These are phyloP conservation scores for Lactuca saligna DNA, from an alignment of 129 eudicot genomes.

Conservation along the genomic window DNA sequence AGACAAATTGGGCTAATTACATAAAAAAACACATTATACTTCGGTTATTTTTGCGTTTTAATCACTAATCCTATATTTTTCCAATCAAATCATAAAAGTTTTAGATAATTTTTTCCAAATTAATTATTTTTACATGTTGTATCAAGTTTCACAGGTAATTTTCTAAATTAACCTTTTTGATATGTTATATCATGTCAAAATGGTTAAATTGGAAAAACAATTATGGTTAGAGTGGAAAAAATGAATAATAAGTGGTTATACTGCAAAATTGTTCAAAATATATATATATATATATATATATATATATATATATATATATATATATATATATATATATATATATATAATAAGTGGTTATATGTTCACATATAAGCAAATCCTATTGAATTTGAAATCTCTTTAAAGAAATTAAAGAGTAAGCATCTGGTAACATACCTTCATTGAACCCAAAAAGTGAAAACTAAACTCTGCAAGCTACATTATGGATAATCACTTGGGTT, in stretches of 20 bases:
- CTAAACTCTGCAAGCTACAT: conserved; percentile 5
- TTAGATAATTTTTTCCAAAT: too few relatives aligned
- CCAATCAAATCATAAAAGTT: neutral
- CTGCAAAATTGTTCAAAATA: neutral
- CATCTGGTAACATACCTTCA: conserved; percentile 19
- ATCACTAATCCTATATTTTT: too few relatives aligned
- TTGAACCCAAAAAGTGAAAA: conserved; percentile 9
- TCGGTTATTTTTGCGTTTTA: neutral
- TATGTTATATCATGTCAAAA: too few relatives aligned
- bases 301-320: too few relatives aligned
- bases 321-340: too few relatives aligned
- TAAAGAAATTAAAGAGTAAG: neutral
- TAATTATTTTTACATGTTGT: neutral
- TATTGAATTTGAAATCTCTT: neutral
- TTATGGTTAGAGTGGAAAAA: too few relatives aligned
- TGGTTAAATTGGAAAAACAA: too few relatives aligned
- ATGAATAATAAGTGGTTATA: neutral
- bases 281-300: too few relatives aligned
- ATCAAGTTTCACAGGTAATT: neutral
- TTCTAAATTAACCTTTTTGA: too few relatives aligned
- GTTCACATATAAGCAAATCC: neutral
- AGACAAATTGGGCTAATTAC: too few relatives aligned
- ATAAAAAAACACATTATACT: too few relatives aligned
- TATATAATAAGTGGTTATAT: too few relatives aligned
- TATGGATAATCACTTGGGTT: conserved; percentile 1